Base-by-base conservation (phyloP, 2,329 filamentous ascomycete genomes). In the Dendrostoma leiphaemia region DNA sequence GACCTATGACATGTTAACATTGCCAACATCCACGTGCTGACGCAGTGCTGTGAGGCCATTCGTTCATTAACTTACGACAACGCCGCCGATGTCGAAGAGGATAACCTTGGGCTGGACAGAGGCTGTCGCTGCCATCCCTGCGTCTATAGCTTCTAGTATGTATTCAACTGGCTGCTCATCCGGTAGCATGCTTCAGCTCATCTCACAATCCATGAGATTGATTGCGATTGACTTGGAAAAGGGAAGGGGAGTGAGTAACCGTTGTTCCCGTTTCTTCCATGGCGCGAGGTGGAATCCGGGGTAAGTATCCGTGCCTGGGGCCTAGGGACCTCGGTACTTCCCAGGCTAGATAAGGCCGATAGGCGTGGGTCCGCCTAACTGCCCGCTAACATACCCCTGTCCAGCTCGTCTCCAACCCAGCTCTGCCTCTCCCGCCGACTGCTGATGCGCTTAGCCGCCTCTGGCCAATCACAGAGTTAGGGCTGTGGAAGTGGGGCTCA, bases 51-150 rank as follows among this genome's bases (percentile, higher is more conserved):
- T 26, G 6, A 9, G 21, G n/a, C 6, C n/a, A 43, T 40, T 49
- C 57, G n/a, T n/a, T n/a, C n/a, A n/a, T n/a, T n/a, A n/a, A 85
- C 90, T 79, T 87, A 96, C 93, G 79, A 91, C 95, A 63, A 99
- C 94, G 59, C 94, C 94, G 35, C 94, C 94, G 62, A 99, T 94
- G 72, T 99, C 94, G 70, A 97, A 97, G 21, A 99, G 78, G 29
- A 95, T 75, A 52, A 90, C 89, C 63, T 89, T 88, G 28, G 89
- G 89, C 54, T 77, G 76, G 54, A 72, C 76, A 37, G 66, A 66
- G 41, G 64, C 60, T 8, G 73, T 59, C 77, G 64, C 60, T 8
- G 73, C 59, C 77, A 81, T 80, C 34, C 65, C 60, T 32, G 37
- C 56, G 55, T 65, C 64, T 45, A 71, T 63, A 26, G 60, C 64